phyloP scores from a whole-genome alignment of 305 asterid species.

The Plantago lanceolata region DNA sequence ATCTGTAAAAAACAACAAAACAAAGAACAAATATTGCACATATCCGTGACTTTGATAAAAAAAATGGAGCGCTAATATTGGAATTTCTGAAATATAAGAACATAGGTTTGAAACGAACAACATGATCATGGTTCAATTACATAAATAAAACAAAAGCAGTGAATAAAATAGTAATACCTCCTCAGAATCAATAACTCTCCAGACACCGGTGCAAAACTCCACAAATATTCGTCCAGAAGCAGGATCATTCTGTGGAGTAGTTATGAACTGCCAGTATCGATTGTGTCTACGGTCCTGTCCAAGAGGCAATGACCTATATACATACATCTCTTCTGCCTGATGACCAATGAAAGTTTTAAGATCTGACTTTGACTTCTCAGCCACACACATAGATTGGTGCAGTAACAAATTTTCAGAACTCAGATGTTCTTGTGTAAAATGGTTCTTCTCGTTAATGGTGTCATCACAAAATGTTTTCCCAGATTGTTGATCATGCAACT shows the following conservation, averaged over 20 bases:
- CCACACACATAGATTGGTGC: constrained; percentile 54
- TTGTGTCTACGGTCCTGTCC: constrained; percentile 83
- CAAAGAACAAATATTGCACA: not conserved
- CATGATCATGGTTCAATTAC: not conserved
- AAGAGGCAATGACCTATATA: constrained; percentile 76
- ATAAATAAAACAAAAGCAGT: constrained; percentile 6
- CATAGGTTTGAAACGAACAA: too few relatives aligned
- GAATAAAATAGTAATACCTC: constrained; percentile 39
- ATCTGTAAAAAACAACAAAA: too few relatives aligned
- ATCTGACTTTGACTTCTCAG: constrained; percentile 71
- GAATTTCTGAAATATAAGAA: too few relatives aligned
- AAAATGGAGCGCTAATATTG: not conserved
- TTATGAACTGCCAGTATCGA: constrained; percentile 75
- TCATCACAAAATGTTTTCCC: constrained; percentile 28
- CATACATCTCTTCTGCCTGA: constrained; percentile 70
- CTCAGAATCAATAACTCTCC: constrained; percentile 79
- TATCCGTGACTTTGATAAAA: not conserved
- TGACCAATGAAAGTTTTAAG: constrained; percentile 62
- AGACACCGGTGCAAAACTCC: constrained; percentile 53
- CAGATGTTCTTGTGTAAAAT: constrained; percentile 36
- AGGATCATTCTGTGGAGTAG: constrained; percentile 72
- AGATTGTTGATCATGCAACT: constrained; percentile 25
- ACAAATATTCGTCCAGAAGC: constrained; percentile 75
- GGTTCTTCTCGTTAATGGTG: constrained; percentile 36
- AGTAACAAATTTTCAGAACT: constrained; percentile 41